Percentiles rank a stretch among this genome's conserved stretches.
These are phyloP conservation scores for Cantharellus anzutake DNA, from an alignment of 768 basidiomycete genomes.

Conservation along the genomic window DNA sequence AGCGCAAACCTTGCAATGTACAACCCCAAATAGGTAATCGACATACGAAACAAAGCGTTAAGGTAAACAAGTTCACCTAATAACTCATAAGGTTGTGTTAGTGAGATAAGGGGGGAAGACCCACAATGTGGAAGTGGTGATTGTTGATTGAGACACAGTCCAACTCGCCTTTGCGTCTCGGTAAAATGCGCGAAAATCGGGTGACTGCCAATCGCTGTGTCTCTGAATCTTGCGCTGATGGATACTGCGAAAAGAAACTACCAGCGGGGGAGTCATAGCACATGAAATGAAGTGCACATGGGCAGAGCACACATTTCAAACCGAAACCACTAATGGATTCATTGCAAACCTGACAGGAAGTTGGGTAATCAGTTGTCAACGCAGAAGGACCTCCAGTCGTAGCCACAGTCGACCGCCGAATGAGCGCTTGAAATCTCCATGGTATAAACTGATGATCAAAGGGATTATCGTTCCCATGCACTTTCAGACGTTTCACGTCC, in stretches of 20 bases:
- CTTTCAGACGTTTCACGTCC: no score
- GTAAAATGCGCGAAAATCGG: constrained; percentile 36
- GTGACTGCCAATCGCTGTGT: constrained; percentile 40
- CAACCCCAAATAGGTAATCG: constrained; percentile 56
- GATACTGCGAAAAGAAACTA: constrained; percentile 36
- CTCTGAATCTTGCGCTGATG: constrained; percentile 24
- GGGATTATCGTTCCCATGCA: background rate
- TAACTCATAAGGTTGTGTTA: background rate
- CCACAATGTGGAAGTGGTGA: constrained; percentile 27
- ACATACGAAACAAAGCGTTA: constrained; percentile 54
- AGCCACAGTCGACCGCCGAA: constrained; percentile 8
- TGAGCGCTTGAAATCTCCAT: constrained; percentile 33
- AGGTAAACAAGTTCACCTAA: constrained; percentile 45
- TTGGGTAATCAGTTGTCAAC: constrained; percentile 15
- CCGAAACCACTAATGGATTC: constrained; percentile 43
- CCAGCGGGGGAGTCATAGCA: constrained; percentile 61
- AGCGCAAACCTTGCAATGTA: constrained; percentile 41
- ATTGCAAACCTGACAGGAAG: constrained; percentile 36
- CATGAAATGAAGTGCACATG: constrained; percentile 51
- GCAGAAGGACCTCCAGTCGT: no score
- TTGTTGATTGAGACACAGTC: constrained; percentile 13
- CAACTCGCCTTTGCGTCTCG: constrained; percentile 16
- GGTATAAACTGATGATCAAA: constrained; percentile 39
- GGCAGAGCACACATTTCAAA: constrained; percentile 50
- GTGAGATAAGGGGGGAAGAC: background rate